Evolutionary conservation across 1,139 yeast species (phyloP).

Genomic region (Williopsis jadinii): DNA sequence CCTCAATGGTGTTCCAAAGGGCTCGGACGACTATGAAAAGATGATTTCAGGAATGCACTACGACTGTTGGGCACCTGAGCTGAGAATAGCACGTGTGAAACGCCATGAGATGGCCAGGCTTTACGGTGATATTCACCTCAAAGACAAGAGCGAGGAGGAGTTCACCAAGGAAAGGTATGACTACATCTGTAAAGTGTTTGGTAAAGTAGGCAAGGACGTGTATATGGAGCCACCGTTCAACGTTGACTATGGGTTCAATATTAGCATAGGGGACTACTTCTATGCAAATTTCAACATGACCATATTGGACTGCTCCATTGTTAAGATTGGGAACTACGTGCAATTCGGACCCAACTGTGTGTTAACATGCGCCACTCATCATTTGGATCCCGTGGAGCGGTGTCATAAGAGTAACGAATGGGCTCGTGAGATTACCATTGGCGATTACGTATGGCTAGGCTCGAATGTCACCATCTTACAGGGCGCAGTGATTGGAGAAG

Average conservation of each 20-base stretch:
- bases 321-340: slow-evolving; percentile 55
- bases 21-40: slow-evolving; percentile 34
- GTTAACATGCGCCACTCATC: slow-evolving; percentile 58
- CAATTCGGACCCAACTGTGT: slow-evolving; percentile 60
- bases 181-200: slow-evolving; percentile 36
- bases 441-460: slow-evolving; percentile 64
- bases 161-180: slow-evolving; percentile 32
- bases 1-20: slow-evolving; percentile 31
- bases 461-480: slow-evolving; percentile 48
- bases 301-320: slow-evolving; percentile 53
- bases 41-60: slow-evolving; percentile 35
- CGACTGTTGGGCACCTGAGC: slow-evolving; percentile 28
- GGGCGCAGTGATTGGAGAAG: slow-evolving; percentile 61
- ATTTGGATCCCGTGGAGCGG: slow-evolving; percentile 44
- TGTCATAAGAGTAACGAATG: slow-evolving; percentile 37
- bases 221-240: slow-evolving; percentile 47
- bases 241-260: slow-evolving; percentile 55
- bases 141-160: slow-evolving; percentile 29
- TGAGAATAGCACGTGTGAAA: slow-evolving; percentile 23
- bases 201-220: slow-evolving; percentile 33
- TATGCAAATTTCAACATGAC: slow-evolving; percentile 52
- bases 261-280: slow-evolving; percentile 40
- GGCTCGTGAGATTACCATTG: slow-evolving; percentile 51
- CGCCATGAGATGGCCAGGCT: slow-evolving; percentile 33
- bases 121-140: slow-evolving; percentile 34